These are phyloP conservation scores for Dryadomyces sulphureus DNA, from an alignment of 2,329 filamentous ascomycete species.

Conservation along the genomic window DNA sequence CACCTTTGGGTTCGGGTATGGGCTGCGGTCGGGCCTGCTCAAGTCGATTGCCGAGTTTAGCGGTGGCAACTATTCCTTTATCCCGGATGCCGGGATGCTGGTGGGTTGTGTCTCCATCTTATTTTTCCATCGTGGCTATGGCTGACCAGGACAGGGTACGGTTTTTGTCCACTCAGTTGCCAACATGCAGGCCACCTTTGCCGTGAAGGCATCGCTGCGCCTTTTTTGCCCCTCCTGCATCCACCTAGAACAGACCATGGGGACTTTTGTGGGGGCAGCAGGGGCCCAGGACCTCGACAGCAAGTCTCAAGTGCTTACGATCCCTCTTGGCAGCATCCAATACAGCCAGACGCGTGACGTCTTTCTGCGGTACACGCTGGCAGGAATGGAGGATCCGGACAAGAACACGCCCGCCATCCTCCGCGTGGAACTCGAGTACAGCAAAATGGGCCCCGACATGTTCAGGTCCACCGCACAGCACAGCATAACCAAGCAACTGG, in stretches of 20 bases:
- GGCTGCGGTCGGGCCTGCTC: slow-evolving; percentile 34
- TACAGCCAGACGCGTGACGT: slow-evolving; percentile 47
- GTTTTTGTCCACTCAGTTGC: slow-evolving; percentile 48
- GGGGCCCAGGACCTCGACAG: too few relatives aligned
- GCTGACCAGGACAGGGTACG: slow-evolving; percentile 21
- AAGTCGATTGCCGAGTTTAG: slow-evolving; percentile 45
- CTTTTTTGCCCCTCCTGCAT: slow-evolving; percentile 24
- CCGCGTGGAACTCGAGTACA: slow-evolving; percentile 20
- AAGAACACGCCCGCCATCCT: slow-evolving; percentile 14
- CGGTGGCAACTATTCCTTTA: slow-evolving; percentile 44
- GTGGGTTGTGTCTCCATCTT: slow-evolving; percentile 16
- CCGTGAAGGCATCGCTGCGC: slow-evolving; percentile 28
- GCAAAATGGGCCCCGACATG: slow-evolving; percentile 13
- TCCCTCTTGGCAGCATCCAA: slow-evolving; percentile 37
- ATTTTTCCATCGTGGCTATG: not conserved
- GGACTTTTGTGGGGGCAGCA: slow-evolving; percentile 22
- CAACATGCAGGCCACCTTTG: slow-evolving; percentile 44
- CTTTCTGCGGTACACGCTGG: slow-evolving; percentile 22
- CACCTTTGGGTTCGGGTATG: slow-evolving; percentile 40
- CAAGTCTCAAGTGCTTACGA: slow-evolving; percentile 15
- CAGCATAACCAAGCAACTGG: not conserved
- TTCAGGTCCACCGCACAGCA: not conserved
- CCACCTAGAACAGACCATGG: slow-evolving; percentile 23
- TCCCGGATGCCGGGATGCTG: slow-evolving; percentile 48
- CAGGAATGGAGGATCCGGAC: too few relatives aligned